Evolutionary conservation across 176 grass and related monocot genomes (phyloP), one percentile per base, ranked within the genome.

Genomic region (Canna indica): DNA sequence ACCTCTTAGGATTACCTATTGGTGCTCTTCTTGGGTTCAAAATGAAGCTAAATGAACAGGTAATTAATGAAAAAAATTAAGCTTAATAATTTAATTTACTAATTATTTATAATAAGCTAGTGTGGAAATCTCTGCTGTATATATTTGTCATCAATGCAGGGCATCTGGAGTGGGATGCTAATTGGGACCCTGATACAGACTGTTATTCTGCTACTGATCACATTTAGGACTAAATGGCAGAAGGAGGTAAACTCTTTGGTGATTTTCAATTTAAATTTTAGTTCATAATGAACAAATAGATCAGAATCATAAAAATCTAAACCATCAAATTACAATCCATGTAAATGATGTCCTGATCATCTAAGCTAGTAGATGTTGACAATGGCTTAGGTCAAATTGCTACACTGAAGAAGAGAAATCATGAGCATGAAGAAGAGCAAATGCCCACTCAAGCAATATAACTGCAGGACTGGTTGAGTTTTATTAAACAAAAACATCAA

Each of bases 91-190:
- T 8, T 9, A 47, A 12, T n/a, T n/a, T n/a, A n/a, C n/a, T n/a
- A n/a, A n/a, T n/a, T n/a, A n/a, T n/a, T n/a, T n/a, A n/a, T n/a
- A n/a, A n/a, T n/a, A n/a, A n/a, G n/a, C n/a, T n/a, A n/a, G n/a
- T n/a, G n/a, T n/a, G n/a, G n/a, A n/a, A n/a, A n/a, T n/a, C n/a
- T n/a, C n/a, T n/a, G n/a, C n/a, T n/a, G n/a, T n/a, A n/a, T n/a
- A 14, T 26, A 33, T 50, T 24, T 70, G 22, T 79, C 66, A 48
- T 90, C 75, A n/a, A n/a, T n/a, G n/a, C 71, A 99, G 95, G 95
- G 95, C 16, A 94, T 99, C 67, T 99, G 95, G 95, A 18, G 73
- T 39, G 95, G 95, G 34, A 99, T 94, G 95, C 69, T 88, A 42
- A 27, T 99, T 27, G 95, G 90, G 18, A 99, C 89, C 32, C 53